Base-by-base conservation (phyloP, 2,329 filamentous ascomycete genomes). In the Thelonectria rubi region DNA sequence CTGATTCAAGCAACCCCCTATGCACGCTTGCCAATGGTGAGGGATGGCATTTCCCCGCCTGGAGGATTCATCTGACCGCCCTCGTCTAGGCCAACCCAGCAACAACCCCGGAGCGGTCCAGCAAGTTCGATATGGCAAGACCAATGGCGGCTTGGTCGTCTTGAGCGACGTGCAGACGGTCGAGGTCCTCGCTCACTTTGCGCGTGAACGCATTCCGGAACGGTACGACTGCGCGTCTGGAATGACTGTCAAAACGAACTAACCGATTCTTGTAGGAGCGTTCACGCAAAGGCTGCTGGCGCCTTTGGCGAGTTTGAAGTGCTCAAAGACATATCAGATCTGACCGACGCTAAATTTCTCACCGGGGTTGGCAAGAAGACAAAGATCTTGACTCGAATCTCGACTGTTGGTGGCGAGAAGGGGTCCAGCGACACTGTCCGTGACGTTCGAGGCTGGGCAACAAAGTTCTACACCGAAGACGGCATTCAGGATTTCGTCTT, bases 361-460 rank as follows among this genome's bases (percentile, higher is more conserved):
- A 81, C 72, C 48, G 74, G 73, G 1, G 73, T 83, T n/a, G 85
- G 84, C 0, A 86, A 84, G 65, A 85, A 84, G 70, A 75, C 74
- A 32, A 76, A 85, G 0, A 77, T 87, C 1, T 89, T 91, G 53
- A 78, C 87, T n/a, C 86, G 89, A 18, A 88, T 91, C 69, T 91
- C 87, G 0, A 91, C 89, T 3, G 89, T 91, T n/a, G 86, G 87
- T 14, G 86, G 87, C 5, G 88, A 84, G 48, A 81, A 85, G 24
- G 89, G 89, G 21, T 88, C 85, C 64, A 83, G 86, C 2, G 89
- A 92, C 64, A 87, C 87, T 0, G 86, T 85, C 14, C 83, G 89
- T 34, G 89, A 91, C 78, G 86, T 90, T 0, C 87, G 88, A 63
- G 89, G 89, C 0, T 91, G 90, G 69, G 88, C 88, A 1, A 64